Evolutionary conservation across 1,284 basidiomycete species (phyloP).

Genomic region (Cutaneotrichosporon spelunceum): DNA sequence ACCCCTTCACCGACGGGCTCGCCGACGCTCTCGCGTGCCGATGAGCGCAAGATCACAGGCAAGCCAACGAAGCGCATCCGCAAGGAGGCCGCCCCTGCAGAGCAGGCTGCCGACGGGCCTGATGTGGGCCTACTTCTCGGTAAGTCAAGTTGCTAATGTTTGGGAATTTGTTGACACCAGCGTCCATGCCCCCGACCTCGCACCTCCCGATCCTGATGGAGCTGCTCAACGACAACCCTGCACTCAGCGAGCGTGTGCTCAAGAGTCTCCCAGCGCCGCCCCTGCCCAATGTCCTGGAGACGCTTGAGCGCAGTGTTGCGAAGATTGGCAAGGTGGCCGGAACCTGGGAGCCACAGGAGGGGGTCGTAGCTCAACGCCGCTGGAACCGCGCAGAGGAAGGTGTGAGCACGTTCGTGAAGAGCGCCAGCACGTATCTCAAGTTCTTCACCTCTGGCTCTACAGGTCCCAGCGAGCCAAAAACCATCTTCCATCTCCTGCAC

Average conservation of each 20-base stretch:
- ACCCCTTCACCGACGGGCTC: conserved; percentile 27
- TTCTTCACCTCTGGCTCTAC: conserved; percentile 31
- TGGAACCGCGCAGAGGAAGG: conserved; percentile 37
- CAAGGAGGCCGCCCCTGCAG: conserved; percentile 14
- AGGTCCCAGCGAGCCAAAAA: conserved; percentile 24
- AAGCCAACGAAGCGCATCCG: conserved; percentile 34
- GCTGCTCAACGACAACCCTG: conserved; percentile 38
- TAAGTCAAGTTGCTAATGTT: conserved; percentile 22
- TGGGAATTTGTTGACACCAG: conserved; percentile 18
- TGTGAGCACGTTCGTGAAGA: conserved; percentile 32
- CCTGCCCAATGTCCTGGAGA: conserved; percentile 34
- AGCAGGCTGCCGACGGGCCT: conserved; percentile 24
- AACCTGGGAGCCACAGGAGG: conserved; percentile 23
- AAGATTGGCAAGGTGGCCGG: conserved; percentile 26
- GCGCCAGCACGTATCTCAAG: conserved; percentile 41
- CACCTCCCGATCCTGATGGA: conserved; percentile 44
- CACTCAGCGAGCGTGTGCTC: conserved; percentile 32
- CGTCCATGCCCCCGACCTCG: conserved; percentile 39
- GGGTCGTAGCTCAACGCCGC: conserved; percentile 24
- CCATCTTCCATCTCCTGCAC: conserved; percentile 38
- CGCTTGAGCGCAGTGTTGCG: conserved; percentile 31
- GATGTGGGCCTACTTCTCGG: conserved; percentile 46
- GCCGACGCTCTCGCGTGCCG: conserved; percentile 18
- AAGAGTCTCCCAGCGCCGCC: conserved; percentile 40
- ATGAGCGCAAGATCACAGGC: conserved; percentile 20